phyloP scores from a whole-genome alignment of 2,329 filamentous ascomycete species.

The Ophiocordyceps unilateralis region DNA sequence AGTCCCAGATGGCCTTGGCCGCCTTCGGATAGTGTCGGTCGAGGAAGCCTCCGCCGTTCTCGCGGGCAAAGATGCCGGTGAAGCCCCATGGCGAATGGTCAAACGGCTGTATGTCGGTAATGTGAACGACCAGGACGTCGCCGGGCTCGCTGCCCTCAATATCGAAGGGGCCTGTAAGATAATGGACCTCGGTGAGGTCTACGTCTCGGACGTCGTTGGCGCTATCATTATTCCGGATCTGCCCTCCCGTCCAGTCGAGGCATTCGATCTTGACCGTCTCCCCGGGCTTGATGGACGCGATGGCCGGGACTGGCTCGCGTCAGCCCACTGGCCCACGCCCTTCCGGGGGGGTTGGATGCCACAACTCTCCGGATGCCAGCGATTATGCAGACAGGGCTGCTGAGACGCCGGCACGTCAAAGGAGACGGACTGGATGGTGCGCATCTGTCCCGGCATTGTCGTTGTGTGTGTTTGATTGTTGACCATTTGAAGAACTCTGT shows the following conservation, averaged over 20 bases:
- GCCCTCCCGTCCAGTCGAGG: constrained; percentile 68
- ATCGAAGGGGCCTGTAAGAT: constrained; percentile 78
- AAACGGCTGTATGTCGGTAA: constrained; percentile 83
- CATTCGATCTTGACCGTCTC: constrained; percentile 93
- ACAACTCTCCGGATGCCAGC: constrained; percentile 80
- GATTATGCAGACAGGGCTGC: constrained; percentile 58
- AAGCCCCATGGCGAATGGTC: constrained; percentile 81
- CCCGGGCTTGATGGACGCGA: constrained; percentile 56
- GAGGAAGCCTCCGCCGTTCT: constrained; percentile 77
- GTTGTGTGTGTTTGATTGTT: background rate
- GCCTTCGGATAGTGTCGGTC: constrained; percentile 76
- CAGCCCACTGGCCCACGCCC: background rate
- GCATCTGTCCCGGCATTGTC: constrained; percentile 32
- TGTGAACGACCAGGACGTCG: constrained; percentile 73
- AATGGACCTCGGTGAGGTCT: constrained; percentile 72
- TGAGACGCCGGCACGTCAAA: constrained; percentile 54
- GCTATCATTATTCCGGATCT: constrained; percentile 76
- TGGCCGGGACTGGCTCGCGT: constrained; percentile 47
- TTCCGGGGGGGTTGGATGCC: too few relatives aligned
- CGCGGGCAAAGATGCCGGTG: constrained; percentile 61
- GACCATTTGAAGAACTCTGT: too few relatives aligned
- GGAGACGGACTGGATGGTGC: constrained; percentile 32
- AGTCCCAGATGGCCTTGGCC: constrained; percentile 45
- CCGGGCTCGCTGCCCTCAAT: constrained; percentile 71
- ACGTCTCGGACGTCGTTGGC: constrained; percentile 80